phyloP scores from a whole-genome alignment of 2,329 filamentous ascomycete genomes.

The Teratosphaeria destructans region DNA sequence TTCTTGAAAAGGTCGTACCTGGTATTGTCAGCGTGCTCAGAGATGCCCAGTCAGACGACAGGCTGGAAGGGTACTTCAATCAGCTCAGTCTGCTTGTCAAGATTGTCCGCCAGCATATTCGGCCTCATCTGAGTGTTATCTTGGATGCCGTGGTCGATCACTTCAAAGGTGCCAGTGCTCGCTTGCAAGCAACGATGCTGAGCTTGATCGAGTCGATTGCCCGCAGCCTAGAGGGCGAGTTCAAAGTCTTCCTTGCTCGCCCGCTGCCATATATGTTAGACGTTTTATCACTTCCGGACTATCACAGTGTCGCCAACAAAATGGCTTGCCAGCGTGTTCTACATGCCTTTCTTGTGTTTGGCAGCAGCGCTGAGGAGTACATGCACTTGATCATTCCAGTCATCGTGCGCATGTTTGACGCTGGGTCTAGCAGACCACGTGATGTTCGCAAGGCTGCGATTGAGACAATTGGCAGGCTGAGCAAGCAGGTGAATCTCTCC shows the following conservation, averaged over 20 bases:
- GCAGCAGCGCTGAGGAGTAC: slow-evolving; percentile 91
- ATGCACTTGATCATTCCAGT: slow-evolving; percentile 98
- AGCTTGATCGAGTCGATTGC: slow-evolving; percentile 89
- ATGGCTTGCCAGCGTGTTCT: slow-evolving; percentile 52
- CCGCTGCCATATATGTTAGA: slow-evolving; percentile 89
- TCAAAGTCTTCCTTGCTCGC: slow-evolving; percentile 87
- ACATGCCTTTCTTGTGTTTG: slow-evolving; percentile 92
- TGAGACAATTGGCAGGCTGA: slow-evolving; percentile 88
- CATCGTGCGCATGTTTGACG: slow-evolving; percentile 89
- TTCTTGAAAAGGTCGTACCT: slow-evolving; percentile 86
- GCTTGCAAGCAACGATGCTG: slow-evolving; percentile 82
- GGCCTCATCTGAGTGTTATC: slow-evolving; percentile 79
- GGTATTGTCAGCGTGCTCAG: slow-evolving; percentile 86
- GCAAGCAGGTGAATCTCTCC: slow-evolving; percentile 90
- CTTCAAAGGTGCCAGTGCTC: slow-evolving; percentile 64
- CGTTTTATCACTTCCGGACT: slow-evolving; percentile 72
- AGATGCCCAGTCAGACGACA: slow-evolving; percentile 55
- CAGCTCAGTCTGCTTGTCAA: slow-evolving; percentile 86
- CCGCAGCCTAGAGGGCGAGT: slow-evolving; percentile 87
- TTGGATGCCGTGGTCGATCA: slow-evolving; percentile 79
- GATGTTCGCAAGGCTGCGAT: slow-evolving; percentile 80
- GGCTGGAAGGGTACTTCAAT: slow-evolving; percentile 90
- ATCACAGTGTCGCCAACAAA: slow-evolving; percentile 53
- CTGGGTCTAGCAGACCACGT: slow-evolving; percentile 36
- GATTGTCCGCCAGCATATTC: slow-evolving; percentile 93